Conservation (phyloP, 2,329 filamentous ascomycete genomes). For the Microcera coccophila region DNA sequence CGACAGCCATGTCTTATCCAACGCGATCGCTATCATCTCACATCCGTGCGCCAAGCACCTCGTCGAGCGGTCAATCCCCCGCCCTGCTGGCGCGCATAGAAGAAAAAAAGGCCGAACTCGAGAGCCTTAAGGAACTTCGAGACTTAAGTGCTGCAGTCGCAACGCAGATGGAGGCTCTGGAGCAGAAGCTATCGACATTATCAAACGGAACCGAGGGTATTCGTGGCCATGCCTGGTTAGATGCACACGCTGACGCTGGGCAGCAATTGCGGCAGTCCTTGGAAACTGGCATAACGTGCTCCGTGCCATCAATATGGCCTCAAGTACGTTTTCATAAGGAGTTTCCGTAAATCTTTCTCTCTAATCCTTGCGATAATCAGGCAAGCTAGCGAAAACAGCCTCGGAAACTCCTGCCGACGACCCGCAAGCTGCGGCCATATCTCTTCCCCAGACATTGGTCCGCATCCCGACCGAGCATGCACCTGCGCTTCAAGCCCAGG, state of each 20-base stretch:
- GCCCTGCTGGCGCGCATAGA: conserved; percentile 71
- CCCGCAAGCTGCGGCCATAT: conserved; percentile 40
- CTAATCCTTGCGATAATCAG: conserved; percentile 37
- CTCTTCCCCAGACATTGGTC: conserved; percentile 75
- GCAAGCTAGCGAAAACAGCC: conserved; percentile 64
- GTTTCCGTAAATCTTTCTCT: neutral
- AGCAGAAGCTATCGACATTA: conserved; percentile 72
- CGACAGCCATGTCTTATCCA: conserved; percentile 51
- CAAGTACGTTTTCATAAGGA: conserved; percentile 52
- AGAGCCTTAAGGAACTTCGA: conserved; percentile 71
- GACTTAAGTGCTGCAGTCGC: conserved; percentile 76
- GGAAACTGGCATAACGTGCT: conserved; percentile 87
- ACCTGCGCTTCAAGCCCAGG: conserved; percentile 58
- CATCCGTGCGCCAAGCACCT: conserved; percentile 58
- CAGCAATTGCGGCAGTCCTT: conserved; percentile 78
- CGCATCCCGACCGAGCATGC: conserved; percentile 80
- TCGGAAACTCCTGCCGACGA: conserved; percentile 33
- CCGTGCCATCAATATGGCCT: conserved; percentile 81
- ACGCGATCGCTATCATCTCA: conserved; percentile 60
- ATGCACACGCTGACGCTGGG: conserved; percentile 19
- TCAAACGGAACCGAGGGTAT: conserved; percentile 78
- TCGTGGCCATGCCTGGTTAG: conserved; percentile 3
- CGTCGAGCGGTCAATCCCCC: conserved; percentile 60
- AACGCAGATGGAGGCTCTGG: conserved; percentile 76
- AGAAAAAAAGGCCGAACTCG: conserved; percentile 80